Evolutionary conservation across 768 basidiomycete species (phyloP), one percentile per base, ranked within the genome.

Genomic region (Dacryopinax spathularia): DNA sequence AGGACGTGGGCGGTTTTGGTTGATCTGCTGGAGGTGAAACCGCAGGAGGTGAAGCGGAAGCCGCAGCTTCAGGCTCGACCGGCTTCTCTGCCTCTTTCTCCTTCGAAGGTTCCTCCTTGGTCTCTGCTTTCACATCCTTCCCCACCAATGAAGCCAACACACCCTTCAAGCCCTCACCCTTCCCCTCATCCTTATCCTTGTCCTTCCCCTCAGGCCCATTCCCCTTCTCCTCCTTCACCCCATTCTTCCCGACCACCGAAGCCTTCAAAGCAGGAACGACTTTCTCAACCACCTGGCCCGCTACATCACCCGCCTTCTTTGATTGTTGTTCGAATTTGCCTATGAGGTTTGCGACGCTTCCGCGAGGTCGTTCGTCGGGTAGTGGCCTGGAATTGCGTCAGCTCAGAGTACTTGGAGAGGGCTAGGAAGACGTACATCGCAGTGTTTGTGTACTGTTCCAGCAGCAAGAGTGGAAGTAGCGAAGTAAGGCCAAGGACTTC

Each of bases 291-390:
- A 75, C 70, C 69, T 88, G 87, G 27, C 65, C 44, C 31, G 79
- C 71, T 44, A 63, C 65, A 10, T 76, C 68, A 2, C 83, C 75
- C 68, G 82, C 80, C 60, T 83, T 82, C 72, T 88, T 91, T 63
- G 80, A 84, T 75, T 88, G 85, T 69, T 82, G 87, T 73, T 92
- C 90, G 68, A 92, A 92, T 64, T 87, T 82, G 61, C 90, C 90
- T 70, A 92, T 92, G 75, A 92, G 85, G 72, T 91, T 92, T 67
- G 90, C 90, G 59, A 92, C 90, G 69, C 86, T 89, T 72, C 82
- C 83, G 65, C 90, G 86, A 60, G 89, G 89, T 71, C 87, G 82
- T 76, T 92, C 90, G 79, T 91, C 89, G 74, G 90, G 89, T 66
- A 90, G 76, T 63, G 87, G 86, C 89, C 60, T 61, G 22, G 36